These are phyloP conservation scores for Populus trichocarpa DNA, from an alignment of 441 rosid species.

Conservation along the genomic window DNA sequence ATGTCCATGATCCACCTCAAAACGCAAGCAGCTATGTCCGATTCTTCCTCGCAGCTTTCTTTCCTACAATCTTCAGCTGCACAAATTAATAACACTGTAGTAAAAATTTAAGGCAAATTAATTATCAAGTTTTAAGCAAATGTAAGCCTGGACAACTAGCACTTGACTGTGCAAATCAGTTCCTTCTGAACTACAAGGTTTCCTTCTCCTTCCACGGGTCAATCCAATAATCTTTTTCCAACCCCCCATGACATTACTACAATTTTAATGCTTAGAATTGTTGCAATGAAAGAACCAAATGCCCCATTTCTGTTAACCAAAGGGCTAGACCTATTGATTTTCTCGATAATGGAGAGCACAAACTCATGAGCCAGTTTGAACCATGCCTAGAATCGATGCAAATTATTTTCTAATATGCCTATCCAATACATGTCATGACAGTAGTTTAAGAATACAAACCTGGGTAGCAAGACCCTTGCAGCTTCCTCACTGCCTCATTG, in stretches of 20 bases:
- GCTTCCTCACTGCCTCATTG: conserved; percentile 57
- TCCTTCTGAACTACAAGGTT: not conserved
- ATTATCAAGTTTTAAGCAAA: not conserved
- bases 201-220: not conserved
- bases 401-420: too few relatives aligned
- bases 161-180: not conserved
- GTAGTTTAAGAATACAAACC: conserved; percentile 25
- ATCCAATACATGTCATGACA: not conserved
- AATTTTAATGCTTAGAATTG: not conserved
- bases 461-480: conserved; percentile 36
- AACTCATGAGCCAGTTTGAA: not conserved
- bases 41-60: conserved; percentile 23
- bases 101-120: not conserved
- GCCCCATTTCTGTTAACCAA: not conserved
- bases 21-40: conserved; percentile 18
- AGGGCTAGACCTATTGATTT: not conserved
- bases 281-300: not conserved
- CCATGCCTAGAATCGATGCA: not conserved
- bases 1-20: conserved; percentile 51
- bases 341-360: not conserved
- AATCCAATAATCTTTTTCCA: not conserved
- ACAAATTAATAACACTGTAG: not conserved
- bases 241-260: not conserved
- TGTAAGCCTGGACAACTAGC: not conserved
- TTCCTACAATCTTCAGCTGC: conserved; percentile 21